Base-by-base conservation (phyloP, 805 yeast genomes). In the Teunomyces kruisii region DNA sequence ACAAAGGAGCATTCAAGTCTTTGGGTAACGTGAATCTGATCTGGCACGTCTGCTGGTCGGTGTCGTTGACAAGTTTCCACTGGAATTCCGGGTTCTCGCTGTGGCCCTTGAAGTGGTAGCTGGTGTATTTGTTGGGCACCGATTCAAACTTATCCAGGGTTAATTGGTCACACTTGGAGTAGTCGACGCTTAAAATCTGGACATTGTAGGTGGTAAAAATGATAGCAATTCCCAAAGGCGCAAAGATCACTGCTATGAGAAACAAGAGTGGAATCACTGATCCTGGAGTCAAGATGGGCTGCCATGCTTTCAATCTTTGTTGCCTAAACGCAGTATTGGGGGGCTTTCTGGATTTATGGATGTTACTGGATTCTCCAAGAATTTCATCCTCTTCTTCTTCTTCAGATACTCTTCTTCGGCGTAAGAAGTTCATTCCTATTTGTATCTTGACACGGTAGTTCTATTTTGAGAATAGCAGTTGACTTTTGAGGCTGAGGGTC, bases 181-280 rank as follows among this genome's bases (percentile, higher is more conserved):
- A 94, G 54, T 90, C 84, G 29, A 94, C 75, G 38, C 77, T 74
- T 26, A 94, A 50, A 54, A 84, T 82, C 58, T 92, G 88, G 12
- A 92, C 92, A 50, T 80, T 78, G 61, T 80, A 76, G n/a, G 89
- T 79, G n/a, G 95, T 84, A 52, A 78, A 79, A 24, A 90, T 65
- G 45, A 94, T 77, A 12, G 88, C 95, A 26, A 91, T 85, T 3
- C 99, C 99, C 40, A 94, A 77, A 1, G 97, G 97, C 1, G 94
- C 88, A 67, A 91, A 90, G 4, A 94, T 75, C 16, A 88, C 71
- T 1, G 95, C 88, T 35, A 88, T 68, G 17, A 86, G 52, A 39
- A 90, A 75, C 45, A 94, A 74, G 42, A 92, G 72, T 2, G 98
- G 98, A 37, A 94, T 76, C 38, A 92, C 97, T 13, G 95, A 84